phyloP scores from a whole-genome alignment of 1,284 basidiomycete genomes.

The Tranzscheliella williamsii region DNA sequence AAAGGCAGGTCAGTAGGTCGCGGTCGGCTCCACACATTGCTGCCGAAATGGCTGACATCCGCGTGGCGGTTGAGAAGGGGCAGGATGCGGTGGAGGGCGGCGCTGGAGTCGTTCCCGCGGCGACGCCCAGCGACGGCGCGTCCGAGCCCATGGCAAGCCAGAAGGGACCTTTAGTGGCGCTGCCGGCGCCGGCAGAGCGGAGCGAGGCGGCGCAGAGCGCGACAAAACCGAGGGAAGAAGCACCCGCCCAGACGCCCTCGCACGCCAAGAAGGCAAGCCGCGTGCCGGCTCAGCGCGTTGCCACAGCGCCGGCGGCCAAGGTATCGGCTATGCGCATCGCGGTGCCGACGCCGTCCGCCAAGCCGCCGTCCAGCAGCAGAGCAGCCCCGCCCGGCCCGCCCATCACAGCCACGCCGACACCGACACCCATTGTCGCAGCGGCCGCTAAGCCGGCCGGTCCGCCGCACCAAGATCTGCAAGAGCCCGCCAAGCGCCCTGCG shows the following conservation, averaged over 20 bases:
- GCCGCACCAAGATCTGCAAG: too few species aligned
- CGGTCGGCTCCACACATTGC: not conserved
- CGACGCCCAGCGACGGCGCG: not conserved
- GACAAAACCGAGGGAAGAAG: too few species aligned
- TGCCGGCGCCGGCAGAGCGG: not conserved
- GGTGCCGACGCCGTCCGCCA: constrained; percentile 20
- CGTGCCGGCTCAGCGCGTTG: constrained; percentile 22
- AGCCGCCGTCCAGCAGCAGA: constrained; percentile 9
- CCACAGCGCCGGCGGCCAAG: constrained; percentile 16
- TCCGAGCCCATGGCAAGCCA: not conserved
- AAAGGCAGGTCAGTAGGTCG: not conserved
- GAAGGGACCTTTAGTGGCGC: not conserved
- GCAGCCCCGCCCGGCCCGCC: not conserved
- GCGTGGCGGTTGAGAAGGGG: not conserved
- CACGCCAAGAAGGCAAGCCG: constrained; percentile 26
- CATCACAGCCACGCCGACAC: constrained; percentile 5
- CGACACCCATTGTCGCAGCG: not conserved
- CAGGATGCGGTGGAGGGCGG: not conserved
- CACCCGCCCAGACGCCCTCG: constrained; percentile 13
- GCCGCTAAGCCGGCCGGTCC: not conserved
- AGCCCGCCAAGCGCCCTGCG: too few species aligned
- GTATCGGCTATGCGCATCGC: constrained; percentile 19
- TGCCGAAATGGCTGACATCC: not conserved
- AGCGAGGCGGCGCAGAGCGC: too few species aligned
- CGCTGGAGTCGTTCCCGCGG: not conserved